phyloP scores from a whole-genome alignment of 352 stramenopile genomes.

The Hyaloperonospora arabidopsidis region DNA sequence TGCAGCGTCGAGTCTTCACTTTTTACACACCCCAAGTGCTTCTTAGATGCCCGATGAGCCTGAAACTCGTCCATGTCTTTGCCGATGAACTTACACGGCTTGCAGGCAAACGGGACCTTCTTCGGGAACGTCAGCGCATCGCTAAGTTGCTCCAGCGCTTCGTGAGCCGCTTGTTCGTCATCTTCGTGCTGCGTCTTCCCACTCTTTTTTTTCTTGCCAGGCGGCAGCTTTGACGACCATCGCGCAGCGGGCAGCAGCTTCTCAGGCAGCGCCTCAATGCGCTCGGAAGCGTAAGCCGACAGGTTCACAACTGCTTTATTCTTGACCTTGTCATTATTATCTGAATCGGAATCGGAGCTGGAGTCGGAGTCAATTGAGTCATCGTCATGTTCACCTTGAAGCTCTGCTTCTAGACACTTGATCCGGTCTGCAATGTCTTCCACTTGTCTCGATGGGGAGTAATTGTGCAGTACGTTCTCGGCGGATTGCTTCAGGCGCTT shows the following conservation, averaged over 20 bases:
- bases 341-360: constrained; percentile 14
- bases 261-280: constrained; percentile 52
- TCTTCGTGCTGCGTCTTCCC: constrained; percentile 27
- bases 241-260: constrained; percentile 41
- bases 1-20: constrained; percentile 27
- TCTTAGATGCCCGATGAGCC: constrained; percentile 39
- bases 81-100: constrained; percentile 72
- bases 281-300: constrained; percentile 56
- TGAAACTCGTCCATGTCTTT: constrained; percentile 59
- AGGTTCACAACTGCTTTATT: constrained; percentile 44
- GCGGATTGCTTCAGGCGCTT: constrained; percentile 76
- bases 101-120: constrained; percentile 78
- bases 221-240: constrained; percentile 16
- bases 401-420: constrained; percentile 59
- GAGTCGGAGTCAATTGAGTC: constrained; percentile 30
- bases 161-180: constrained; percentile 22
- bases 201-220: constrained; percentile 38
- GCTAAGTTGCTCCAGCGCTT: constrained; percentile 29
- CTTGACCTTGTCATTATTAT: constrained; percentile 25
- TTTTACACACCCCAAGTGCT: constrained; percentile 37
- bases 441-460: constrained; percentile 13
- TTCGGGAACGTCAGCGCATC: constrained; percentile 54
- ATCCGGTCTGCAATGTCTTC: constrained; percentile 67
- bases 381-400: constrained; percentile 33
- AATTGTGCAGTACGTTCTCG: constrained; percentile 41